Conservation (phyloP, 495 filamentous ascomycete genomes). For the Penicillium taxi region DNA sequence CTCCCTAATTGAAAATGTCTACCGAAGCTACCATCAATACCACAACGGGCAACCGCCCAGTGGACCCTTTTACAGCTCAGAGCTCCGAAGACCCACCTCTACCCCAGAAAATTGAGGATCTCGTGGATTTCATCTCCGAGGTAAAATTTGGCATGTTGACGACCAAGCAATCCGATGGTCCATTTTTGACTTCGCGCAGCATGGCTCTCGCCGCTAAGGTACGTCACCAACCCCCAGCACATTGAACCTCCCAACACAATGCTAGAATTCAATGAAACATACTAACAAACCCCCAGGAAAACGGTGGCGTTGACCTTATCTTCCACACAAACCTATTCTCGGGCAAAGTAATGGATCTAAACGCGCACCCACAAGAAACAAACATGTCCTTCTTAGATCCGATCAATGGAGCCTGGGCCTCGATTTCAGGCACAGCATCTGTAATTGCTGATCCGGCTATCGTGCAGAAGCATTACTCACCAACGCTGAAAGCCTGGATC, state of each 20-base stretch:
- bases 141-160: constrained; percentile 79
- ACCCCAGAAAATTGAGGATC: constrained; percentile 71
- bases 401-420: constrained; percentile 66
- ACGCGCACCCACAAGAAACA: constrained; percentile 57
- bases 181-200: constrained; percentile 68
- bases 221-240: constrained; percentile 10
- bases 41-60: constrained; percentile 48
- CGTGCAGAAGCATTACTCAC: constrained; percentile 71
- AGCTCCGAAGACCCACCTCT: constrained; percentile 56
- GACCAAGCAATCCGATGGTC: constrained; percentile 57
- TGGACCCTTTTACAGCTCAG: constrained; percentile 76
- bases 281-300: constrained; percentile 45
- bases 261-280: not conserved
- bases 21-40: constrained; percentile 45
- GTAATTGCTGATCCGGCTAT: constrained; percentile 59
- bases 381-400: constrained; percentile 81
- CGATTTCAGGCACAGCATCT: constrained; percentile 61
- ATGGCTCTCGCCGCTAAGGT: constrained; percentile 89
- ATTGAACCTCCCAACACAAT: not conserved
- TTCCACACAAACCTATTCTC: constrained; percentile 94
- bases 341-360: constrained; percentile 81
- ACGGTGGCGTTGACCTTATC: constrained; percentile 73
- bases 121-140: constrained; percentile 56
- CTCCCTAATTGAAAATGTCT: constrained; percentile 21
- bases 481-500: constrained; percentile 73